Conservation (phyloP, 108 stramenopile species). For the Nitzschia putrida region DNA sequence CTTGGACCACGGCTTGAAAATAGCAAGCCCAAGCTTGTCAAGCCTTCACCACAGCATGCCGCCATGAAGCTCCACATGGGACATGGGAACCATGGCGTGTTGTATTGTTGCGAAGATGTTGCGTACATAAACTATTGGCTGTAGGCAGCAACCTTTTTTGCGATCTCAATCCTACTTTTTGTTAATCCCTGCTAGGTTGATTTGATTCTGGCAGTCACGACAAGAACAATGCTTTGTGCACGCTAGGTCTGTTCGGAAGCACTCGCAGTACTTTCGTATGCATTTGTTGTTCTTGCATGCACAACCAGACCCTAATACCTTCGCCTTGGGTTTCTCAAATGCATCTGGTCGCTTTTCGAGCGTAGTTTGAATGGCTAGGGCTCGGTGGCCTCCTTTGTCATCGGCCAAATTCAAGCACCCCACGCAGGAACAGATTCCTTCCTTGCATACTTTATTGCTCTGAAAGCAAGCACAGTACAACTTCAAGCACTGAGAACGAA, state of each 20-base stretch:
- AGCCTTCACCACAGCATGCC: too few relatives aligned
- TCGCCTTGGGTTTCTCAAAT: slow-evolving; percentile 43
- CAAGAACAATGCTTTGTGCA: slow-evolving; percentile 62
- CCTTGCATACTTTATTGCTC: slow-evolving; percentile 58
- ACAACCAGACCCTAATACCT: slow-evolving; percentile 72
- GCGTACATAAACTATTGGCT: too few relatives aligned
- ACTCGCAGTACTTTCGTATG: slow-evolving; percentile 90
- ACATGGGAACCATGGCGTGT: too few relatives aligned
- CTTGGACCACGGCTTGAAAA: too few relatives aligned
- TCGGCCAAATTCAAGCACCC: slow-evolving; percentile 50
- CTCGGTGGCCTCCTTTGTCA: slow-evolving; percentile 33
- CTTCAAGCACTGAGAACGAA: slow-evolving; percentile 84
- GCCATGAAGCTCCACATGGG: too few relatives aligned
- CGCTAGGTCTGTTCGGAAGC: slow-evolving; percentile 65
- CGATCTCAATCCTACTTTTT: too few relatives aligned
- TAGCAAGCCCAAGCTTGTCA: too few relatives aligned
- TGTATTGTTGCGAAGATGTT: too few relatives aligned
- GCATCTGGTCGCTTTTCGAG: slow-evolving; percentile 61
- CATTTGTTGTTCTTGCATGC: slow-evolving; percentile 79
- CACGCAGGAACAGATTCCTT: slow-evolving; percentile 51
- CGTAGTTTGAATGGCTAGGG: slow-evolving; percentile 42
- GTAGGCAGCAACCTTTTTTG: too few relatives aligned
- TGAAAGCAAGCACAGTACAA: slow-evolving; percentile 93
- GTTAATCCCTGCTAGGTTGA: too few relatives aligned
- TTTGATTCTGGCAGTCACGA: slow-evolving; percentile 45